phyloP scores from a whole-genome alignment of 1,139 yeast species.

The Entelexis paramagnoliae region DNA sequence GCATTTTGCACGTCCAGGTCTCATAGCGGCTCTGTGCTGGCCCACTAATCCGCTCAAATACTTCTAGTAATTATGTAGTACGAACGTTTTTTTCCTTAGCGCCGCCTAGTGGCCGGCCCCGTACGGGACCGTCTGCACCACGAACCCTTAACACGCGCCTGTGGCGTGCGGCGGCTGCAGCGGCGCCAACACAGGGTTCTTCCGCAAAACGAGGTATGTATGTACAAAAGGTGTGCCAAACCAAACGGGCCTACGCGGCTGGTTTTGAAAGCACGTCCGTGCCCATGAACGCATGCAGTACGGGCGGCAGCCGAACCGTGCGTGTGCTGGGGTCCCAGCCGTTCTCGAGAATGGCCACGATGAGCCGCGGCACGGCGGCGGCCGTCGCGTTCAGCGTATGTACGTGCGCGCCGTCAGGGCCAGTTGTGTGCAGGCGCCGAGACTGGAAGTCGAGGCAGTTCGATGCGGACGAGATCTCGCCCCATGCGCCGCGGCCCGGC shows the following conservation, averaged over 20 bases:
- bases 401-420: conserved; percentile 40
- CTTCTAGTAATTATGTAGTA: too few relatives aligned
- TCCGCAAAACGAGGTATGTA: too few relatives aligned
- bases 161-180: too few relatives aligned
- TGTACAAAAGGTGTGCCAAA: too few relatives aligned
- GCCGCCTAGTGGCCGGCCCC: too few relatives aligned
- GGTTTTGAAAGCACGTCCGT: background rate
- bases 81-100: too few relatives aligned
- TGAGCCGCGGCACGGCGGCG: conserved; percentile 85
- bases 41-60: too few relatives aligned
- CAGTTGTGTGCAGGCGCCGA: conserved; percentile 60
- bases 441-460: conserved; percentile 91
- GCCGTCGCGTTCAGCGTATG: conserved; percentile 95
- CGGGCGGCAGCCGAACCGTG: conserved; percentile 57
- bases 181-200: too few relatives aligned
- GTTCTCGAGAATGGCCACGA: conserved; percentile 80
- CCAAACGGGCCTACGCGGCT: background rate
- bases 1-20: too few relatives aligned
- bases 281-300: conserved; percentile 39
- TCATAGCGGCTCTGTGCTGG: too few relatives aligned
- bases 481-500: conserved; percentile 93
- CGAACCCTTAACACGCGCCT: too few relatives aligned
- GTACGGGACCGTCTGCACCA: too few relatives aligned
- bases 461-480: conserved; percentile 84
- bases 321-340: conserved; percentile 52